Evolutionary conservation across 2,329 filamentous ascomycete species (phyloP).

Genomic region (Curvularia spicifera): DNA sequence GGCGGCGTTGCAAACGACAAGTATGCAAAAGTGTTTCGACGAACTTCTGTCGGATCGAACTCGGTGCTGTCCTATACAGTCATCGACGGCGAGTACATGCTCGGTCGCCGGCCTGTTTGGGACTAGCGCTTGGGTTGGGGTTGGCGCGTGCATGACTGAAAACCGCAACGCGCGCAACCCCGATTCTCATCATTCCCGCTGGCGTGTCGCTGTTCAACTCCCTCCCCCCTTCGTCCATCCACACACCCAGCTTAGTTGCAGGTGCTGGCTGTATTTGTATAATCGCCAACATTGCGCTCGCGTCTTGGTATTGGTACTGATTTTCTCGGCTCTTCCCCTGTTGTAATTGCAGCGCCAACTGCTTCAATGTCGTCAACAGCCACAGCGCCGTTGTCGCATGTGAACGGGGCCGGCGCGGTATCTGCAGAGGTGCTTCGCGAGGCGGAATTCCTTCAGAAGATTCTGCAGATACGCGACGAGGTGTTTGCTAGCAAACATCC

Average conservation of each 20-base stretch:
- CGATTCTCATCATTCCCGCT: slow-evolving; percentile 13
- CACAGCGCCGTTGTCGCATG: slow-evolving; percentile 34
- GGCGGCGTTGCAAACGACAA: not conserved
- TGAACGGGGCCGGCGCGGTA: slow-evolving; percentile 47
- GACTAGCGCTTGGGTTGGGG: slow-evolving; percentile 25
- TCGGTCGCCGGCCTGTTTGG: slow-evolving; percentile 11
- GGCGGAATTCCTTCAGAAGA: slow-evolving; percentile 70
- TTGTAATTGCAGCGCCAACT: slow-evolving; percentile 31
- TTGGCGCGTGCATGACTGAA: slow-evolving; percentile 16
- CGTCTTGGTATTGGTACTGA: slow-evolving; percentile 29
- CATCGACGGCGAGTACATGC: slow-evolving; percentile 15
- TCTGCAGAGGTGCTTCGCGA: slow-evolving; percentile 51
- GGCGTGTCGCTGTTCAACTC: slow-evolving; percentile 28
- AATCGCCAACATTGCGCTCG: slow-evolving; percentile 21
- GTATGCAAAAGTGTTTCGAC: not conserved
- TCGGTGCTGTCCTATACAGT: slow-evolving; percentile 12
- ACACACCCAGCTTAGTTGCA: slow-evolving; percentile 30
- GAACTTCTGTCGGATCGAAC: not conserved
- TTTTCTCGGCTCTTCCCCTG: slow-evolving; percentile 21
- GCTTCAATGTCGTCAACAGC: slow-evolving; percentile 44
- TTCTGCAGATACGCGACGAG: slow-evolving; percentile 79
- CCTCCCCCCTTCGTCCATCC: slow-evolving; percentile 32
- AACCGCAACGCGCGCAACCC: slow-evolving; percentile 17
- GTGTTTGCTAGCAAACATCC: slow-evolving; percentile 79
- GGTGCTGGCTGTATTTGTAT: slow-evolving; percentile 38